Base-by-base conservation (phyloP, 352 stramenopile genomes). In the Halophytophthora batemanensis region DNA sequence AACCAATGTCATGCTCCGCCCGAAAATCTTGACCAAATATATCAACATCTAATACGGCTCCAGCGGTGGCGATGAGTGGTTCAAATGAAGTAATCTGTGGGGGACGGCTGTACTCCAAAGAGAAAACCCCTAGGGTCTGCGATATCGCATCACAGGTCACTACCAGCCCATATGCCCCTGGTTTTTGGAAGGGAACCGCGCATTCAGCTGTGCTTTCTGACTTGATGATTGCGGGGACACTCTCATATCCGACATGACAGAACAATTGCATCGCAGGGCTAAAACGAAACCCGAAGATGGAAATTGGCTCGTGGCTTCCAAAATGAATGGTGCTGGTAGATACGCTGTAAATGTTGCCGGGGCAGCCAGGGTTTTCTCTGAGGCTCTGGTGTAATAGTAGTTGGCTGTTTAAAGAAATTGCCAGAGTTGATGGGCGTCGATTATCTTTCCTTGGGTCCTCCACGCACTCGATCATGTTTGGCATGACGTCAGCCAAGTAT, bases 121-220 rank as follows among this genome's bases (percentile, higher is more conserved):
- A 29, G 21, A 74, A 63, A 21, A 31, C 57, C 1, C 37, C 55
- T 2, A 74, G 1, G 0, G 58, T n/a, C 14, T 58, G 14, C 1
- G 23, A 35, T 13, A 23, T 21, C 25, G 22, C 7, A 3, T n/a
- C 47, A 28, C 70, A 80, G 0, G 59, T 23, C 13, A 80, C 42
- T 19, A 31, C n/a, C 21, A 80, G 39, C 11, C 44, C 69, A 40
- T 80, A 80, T 14, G 63, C 56, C 40, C 70, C 70, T 47, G 70
- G 66, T 23, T 45, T 50, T 42, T 67, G 59, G 3, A 28, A 0
- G 21, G 66, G 66, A 22, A 80, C 31, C 13, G 22, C 3, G 42
- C 70, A 80, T 6, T 68, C 44, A 19, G 66, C 48, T 8, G 28
- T 37, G 1, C 6, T 57, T 40, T 74, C 63, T 1, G 63, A 74